Base-by-base conservation (phyloP, 1,284 basidiomycete genomes). In the Trametes hirsuta region DNA sequence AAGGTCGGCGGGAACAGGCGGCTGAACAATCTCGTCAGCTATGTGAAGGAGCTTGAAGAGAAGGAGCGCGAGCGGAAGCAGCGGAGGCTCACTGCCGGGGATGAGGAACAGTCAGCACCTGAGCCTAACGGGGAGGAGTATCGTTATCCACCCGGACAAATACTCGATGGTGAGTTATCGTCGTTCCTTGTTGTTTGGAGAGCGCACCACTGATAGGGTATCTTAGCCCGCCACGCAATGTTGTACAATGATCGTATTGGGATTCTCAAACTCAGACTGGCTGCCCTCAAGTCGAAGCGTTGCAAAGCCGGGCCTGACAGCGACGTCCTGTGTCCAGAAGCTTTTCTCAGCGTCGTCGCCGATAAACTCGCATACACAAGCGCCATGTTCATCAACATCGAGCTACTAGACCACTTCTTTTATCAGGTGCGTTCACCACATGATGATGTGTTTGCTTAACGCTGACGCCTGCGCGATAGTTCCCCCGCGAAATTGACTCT, bases 331-430 rank as follows among this genome's bases (percentile, higher is more conserved):
- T 99, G 97, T 74, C 97, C 97, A 0, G 97, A 99, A 74, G 91
- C 93, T 0, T 99, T 99, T 84, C 81, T 99, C 61, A 91, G 95
- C 68, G 94, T 97, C 34, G 95, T 99, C 10, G 94, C 97, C 2
- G 95, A 98, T 75, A 98, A 99, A 77, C 83, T 99, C 37, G 95
- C 97, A 0, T 93, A 96, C 72, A 98, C 96, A 0, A 93, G 94
- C 0, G 89, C 96, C 2, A 95, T 98, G 92, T 99, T 99, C 77
- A 97, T 99, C 82, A 98, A 94, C 77, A 96, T 98, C 60, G 97
- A 99, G 75, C 81, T 99, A 9, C 84, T 99, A 1, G 93, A 96
- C 71, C 95, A 98, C 71, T 99, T 99, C 84, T 98, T 99, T 80
- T 98, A 98, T 73, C 94, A 95, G 80, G 93, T 92, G 50, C 14